Conservation (phyloP, 257 asterid genomes). For the Datura wrightii region DNA sequence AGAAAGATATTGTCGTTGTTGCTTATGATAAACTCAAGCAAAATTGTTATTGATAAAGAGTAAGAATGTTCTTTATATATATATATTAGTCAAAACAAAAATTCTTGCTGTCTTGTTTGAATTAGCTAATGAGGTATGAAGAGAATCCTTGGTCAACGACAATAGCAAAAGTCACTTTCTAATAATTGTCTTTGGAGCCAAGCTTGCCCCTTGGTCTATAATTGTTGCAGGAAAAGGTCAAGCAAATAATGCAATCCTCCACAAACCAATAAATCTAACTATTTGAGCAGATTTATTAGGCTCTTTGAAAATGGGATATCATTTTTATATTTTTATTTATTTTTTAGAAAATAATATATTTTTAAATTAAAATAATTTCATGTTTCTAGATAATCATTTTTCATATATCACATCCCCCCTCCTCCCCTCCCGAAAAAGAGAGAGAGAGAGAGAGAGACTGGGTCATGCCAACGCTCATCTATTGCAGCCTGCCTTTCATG, state of each 20-base stretch:
- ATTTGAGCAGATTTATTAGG: too few relatives aligned
- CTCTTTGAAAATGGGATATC: too few relatives aligned
- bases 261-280: background rate
- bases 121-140: slow-evolving; percentile 8
- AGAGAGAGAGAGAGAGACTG: too few relatives aligned
- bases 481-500: background rate
- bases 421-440: too few relatives aligned
- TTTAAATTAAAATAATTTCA: background rate
- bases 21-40: background rate
- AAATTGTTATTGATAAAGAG: background rate
- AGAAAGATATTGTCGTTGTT: background rate
- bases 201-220: background rate
- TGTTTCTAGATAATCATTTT: too few relatives aligned
- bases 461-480: too few relatives aligned
- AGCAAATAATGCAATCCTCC: background rate
- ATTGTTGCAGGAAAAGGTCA: slow-evolving; percentile 12
- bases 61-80: background rate
- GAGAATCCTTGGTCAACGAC: background rate
- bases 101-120: background rate
- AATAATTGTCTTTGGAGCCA: background rate
- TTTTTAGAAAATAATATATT: background rate
- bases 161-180: background rate
- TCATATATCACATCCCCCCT: too few relatives aligned
- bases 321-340: background rate
- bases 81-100: background rate